A percentile compares a stretch with the other conserved stretches of the same genome.
These are phyloP conservation scores for Erucastrum elatum DNA, from an alignment of 345 rosid species.

Conservation along the genomic window DNA sequence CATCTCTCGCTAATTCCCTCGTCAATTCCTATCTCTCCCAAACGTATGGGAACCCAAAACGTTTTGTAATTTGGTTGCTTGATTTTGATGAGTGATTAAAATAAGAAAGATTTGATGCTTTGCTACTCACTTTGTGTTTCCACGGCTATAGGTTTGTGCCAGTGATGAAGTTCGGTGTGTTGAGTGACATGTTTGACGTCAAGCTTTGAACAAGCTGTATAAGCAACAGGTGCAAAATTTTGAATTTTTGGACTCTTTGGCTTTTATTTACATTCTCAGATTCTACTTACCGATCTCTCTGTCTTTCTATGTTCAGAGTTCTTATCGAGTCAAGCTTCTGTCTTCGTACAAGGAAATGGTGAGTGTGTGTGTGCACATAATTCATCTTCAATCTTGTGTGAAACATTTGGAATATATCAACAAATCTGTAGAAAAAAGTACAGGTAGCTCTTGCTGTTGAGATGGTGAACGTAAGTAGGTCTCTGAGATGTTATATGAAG, in stretches of 20 bases:
- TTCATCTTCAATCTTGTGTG: neutral
- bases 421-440: too few species aligned
- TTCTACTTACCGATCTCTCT: neutral
- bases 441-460: slow-evolving; percentile 61
- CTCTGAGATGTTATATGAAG: slow-evolving; percentile 69
- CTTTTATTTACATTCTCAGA: neutral
- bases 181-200: slow-evolving; percentile 67
- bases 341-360: slow-evolving; percentile 83
- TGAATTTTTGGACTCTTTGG: neutral
- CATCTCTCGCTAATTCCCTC: slow-evolving; percentile 76
- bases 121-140: neutral
- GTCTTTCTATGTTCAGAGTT: slow-evolving; percentile 52
- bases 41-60: slow-evolving; percentile 44
- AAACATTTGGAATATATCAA: too few species aligned
- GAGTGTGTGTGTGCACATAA: slow-evolving; percentile 16
- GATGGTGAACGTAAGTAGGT: slow-evolving; percentile 59
- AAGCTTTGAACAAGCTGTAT: slow-evolving; percentile 61
- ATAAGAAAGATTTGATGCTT: neutral
- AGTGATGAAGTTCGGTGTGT: slow-evolving; percentile 73
- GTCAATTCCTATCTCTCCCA: slow-evolving; percentile 69
- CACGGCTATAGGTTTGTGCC: slow-evolving; percentile 58
- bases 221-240: slow-evolving; percentile 58
- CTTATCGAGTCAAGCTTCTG: slow-evolving; percentile 50
- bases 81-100: neutral
- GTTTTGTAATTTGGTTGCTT: too few species aligned